Base-by-base conservation (phyloP, 768 basidiomycete genomes). In the Fomitopsis serialis region DNA sequence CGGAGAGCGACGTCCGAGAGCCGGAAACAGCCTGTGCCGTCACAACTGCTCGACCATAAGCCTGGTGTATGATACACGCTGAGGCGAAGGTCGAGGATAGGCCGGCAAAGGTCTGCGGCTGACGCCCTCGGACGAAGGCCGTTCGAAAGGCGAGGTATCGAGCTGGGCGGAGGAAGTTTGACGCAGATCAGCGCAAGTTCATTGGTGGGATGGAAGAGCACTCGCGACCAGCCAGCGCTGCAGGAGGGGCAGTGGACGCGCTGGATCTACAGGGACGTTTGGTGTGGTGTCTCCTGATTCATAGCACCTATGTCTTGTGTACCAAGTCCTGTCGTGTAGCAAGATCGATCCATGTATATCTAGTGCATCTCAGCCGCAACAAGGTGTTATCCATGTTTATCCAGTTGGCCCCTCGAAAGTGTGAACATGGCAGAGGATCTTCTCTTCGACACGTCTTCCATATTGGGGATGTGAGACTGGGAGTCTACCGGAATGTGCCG, bases 401-500 rank as follows among this genome's bases (percentile, higher is more conserved):
- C n/a, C n/a, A n/a, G n/a, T n/a, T n/a, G n/a, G n/a, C n/a, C n/a
- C n/a, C n/a, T n/a, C n/a, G n/a, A n/a, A n/a, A n/a, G n/a, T n/a
- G n/a, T n/a, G n/a, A n/a, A n/a, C n/a, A n/a, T n/a, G n/a, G n/a
- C n/a, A n/a, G n/a, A n/a, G n/a, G n/a, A n/a, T n/a, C n/a, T n/a
- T n/a, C n/a, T n/a, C n/a, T n/a, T n/a, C n/a, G n/a, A n/a, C n/a
- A n/a, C n/a, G n/a, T n/a, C n/a, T 48, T 46, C n/a, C 27, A 45
- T 36, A 1, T 2, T 25, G 48, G 22, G 42, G 35, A 40, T 50
- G 45, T 27, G 24, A 52, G 55, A 42, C 40, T 45, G 23, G 57
- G 45, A 42, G 53, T 58, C 48, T 50, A 12, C 55, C 72, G 73
- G 74, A 23, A 62, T 57, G 49, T 58, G 54, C 73, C 74, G 72